These are phyloP conservation scores for Actinidia polygama DNA, from an alignment of 179 eudicot genomes.

Conservation along the genomic window DNA sequence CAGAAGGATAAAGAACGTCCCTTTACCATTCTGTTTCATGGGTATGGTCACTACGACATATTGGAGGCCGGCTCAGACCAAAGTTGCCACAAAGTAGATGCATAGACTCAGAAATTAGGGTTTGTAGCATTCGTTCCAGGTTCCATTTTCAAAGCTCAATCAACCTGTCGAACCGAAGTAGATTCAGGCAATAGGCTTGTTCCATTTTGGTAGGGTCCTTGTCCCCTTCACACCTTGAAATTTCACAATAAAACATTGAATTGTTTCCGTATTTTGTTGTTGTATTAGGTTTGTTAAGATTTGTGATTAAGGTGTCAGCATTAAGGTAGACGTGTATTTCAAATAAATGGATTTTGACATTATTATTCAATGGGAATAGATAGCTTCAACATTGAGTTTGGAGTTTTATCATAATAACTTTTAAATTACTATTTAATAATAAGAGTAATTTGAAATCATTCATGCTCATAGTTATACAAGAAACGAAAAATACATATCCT, in stretches of 20 bases:
- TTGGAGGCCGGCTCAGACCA: conserved; percentile 39
- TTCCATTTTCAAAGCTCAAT: not conserved
- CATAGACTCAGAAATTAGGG: not conserved
- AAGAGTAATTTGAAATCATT: no score
- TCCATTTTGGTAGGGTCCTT: conserved; percentile 1
- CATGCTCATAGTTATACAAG: no score
- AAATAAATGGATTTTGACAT: no score
- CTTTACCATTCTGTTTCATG: conserved; percentile 65
- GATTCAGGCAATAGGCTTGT: conserved; percentile 11
- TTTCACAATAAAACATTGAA: not conserved
- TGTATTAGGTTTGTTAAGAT: no score
- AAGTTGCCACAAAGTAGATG: conserved; percentile 11
- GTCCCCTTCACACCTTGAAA: not conserved
- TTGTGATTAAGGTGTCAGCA: no score
- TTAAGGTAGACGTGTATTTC: no score
- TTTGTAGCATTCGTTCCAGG: not conserved
- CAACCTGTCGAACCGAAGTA: conserved; percentile 1
- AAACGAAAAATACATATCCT: no score
- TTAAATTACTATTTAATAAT: no score
- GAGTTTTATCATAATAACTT: no score
- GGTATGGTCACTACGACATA: conserved; percentile 81
- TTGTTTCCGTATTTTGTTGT: no score
- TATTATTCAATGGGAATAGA: no score
- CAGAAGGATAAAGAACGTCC: conserved; percentile 40
- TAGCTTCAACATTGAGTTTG: no score